These are phyloP conservation scores for Fragaria vesca DNA, from an alignment of 306 rosid genomes.

Conservation along the genomic window DNA sequence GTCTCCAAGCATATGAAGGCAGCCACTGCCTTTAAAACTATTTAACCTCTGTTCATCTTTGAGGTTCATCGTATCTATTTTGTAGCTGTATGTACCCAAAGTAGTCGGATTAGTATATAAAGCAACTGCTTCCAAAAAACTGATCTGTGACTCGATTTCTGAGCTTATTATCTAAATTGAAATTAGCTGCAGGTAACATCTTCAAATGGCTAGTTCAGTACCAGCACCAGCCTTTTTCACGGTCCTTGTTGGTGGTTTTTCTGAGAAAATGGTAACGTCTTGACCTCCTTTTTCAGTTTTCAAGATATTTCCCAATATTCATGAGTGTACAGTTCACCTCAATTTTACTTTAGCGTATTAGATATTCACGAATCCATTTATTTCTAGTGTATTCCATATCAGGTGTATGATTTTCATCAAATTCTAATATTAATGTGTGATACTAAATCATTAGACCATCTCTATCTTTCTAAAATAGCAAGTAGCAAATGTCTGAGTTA, in stretches of 20 bases:
- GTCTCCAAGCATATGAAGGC: neutral
- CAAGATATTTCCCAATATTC: neutral
- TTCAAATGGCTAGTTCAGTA: neutral
- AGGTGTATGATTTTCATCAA: neutral
- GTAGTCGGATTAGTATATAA: neutral
- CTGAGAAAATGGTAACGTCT: neutral
- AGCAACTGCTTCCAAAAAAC: neutral
- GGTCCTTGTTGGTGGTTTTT: neutral
- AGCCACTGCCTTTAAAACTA: neutral
- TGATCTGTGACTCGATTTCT: neutral
- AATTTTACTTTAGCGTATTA: too few relatives aligned
- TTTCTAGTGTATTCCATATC: neutral
- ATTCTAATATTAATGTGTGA: neutral
- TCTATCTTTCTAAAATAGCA: neutral
- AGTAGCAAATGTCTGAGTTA: neutral
- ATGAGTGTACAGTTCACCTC: neutral
- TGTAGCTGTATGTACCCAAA: neutral
- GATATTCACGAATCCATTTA: neutral
- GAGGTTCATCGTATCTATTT: neutral
- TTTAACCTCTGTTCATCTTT: neutral
- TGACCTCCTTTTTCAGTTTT: neutral
- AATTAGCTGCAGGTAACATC: neutral
- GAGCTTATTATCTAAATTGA: neutral
- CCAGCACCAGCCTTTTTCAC: neutral
- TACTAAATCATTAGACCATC: neutral